Conservation (phyloP, 1,284 basidiomycete genomes). For the Inonotus obliquus region DNA sequence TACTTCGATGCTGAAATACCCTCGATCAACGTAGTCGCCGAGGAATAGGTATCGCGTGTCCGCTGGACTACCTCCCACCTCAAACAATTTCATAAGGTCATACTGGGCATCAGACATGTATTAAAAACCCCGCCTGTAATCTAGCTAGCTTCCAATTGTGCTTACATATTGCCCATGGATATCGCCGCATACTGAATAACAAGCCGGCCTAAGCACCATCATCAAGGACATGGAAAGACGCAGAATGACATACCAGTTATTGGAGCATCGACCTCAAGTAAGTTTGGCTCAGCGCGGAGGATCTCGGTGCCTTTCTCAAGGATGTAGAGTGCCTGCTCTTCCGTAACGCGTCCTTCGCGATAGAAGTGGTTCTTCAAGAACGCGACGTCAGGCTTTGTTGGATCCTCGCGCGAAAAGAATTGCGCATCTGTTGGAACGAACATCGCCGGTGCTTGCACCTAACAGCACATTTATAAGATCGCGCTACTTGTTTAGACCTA, state of each 20-base stretch:
- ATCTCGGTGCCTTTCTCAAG: constrained; percentile 76
- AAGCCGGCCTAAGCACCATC: constrained; percentile 4
- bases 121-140: background rate
- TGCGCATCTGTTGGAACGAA: constrained; percentile 87
- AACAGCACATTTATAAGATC: background rate
- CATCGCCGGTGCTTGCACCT: constrained; percentile 97
- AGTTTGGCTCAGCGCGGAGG: constrained; percentile 75
- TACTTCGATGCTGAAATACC: constrained; percentile 90
- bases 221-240: background rate
- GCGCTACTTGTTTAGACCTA: background rate
- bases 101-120: constrained; percentile 45
- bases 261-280: constrained; percentile 89
- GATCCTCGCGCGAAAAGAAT: constrained; percentile 84
- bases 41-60: constrained; percentile 92
- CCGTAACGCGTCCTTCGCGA: constrained; percentile 87
- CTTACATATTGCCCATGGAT: constrained; percentile 84
- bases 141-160: background rate
- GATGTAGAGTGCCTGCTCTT: constrained; percentile 89
- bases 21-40: constrained; percentile 93
- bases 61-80: constrained; percentile 90
- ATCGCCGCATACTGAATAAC: constrained; percentile 76
- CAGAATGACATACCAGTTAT: constrained; percentile 67
- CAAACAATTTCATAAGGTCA: constrained; percentile 93
- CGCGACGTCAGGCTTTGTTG: constrained; percentile 88
- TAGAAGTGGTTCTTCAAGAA: constrained; percentile 99